phyloP scores from a whole-genome alignment of 2,329 filamentous ascomycete species.

The Neurospora sp. region DNA sequence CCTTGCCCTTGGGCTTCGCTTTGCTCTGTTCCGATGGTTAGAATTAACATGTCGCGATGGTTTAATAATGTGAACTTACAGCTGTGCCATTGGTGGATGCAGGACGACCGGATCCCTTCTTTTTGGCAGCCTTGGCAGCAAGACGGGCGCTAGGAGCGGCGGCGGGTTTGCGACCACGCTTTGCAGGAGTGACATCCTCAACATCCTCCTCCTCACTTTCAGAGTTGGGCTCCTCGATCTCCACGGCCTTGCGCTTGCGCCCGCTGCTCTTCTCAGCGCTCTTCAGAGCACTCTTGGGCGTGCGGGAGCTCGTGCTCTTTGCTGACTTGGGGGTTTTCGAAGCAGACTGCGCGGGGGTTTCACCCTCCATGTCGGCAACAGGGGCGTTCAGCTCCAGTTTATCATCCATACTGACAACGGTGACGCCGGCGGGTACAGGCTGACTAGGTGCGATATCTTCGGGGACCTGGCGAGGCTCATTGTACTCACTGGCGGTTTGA shows the following conservation, averaged over 20 bases:
- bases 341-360: slow-evolving; percentile 9
- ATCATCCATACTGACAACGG: slow-evolving; percentile 11
- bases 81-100: slow-evolving; percentile 3
- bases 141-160: slow-evolving; percentile 14
- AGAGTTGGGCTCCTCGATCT: slow-evolving; percentile 2
- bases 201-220: slow-evolving; percentile 6
- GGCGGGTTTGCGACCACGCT: slow-evolving; percentile 13
- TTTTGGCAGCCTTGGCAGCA: slow-evolving; percentile 14
- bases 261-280: slow-evolving; percentile 10
- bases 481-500: neutral
- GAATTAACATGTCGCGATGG: neutral
- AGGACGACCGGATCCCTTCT: slow-evolving; percentile 12
- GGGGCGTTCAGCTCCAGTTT: slow-evolving; percentile 5
- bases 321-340: slow-evolving; percentile 7
- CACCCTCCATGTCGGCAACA: slow-evolving; percentile 8
- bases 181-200: slow-evolving; percentile 10
- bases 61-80: slow-evolving; percentile 5
- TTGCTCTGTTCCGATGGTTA: slow-evolving; percentile 6
- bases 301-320: slow-evolving; percentile 1
- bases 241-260: slow-evolving; percentile 20
- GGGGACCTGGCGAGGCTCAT: neutral
- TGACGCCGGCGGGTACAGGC: slow-evolving; percentile 3
- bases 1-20: slow-evolving; percentile 10
- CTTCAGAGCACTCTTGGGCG: slow-evolving; percentile 11
- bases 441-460: neutral